Evolutionary conservation across 2,329 filamentous ascomycete genomes (phyloP).

Genomic region (Exophiala sp.): DNA sequence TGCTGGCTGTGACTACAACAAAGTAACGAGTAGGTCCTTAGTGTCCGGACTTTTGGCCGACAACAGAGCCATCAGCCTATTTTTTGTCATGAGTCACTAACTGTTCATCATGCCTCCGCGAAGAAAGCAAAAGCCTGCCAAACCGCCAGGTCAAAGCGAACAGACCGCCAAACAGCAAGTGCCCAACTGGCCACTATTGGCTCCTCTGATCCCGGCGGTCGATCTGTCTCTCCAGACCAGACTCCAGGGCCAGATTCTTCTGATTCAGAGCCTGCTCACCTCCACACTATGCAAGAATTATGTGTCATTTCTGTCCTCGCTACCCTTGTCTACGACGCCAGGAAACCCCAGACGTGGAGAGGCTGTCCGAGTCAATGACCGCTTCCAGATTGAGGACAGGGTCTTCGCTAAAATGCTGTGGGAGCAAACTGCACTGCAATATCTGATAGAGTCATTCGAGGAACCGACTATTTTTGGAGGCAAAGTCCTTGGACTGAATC

Average conservation of each 20-base stretch:
- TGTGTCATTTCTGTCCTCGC: conserved; percentile 62
- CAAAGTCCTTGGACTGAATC: conserved; percentile 73
- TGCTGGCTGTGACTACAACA: no score
- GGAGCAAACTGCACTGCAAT: conserved; percentile 67
- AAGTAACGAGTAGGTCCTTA: no score
- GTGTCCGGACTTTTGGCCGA: neutral
- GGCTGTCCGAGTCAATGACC: conserved; percentile 80
- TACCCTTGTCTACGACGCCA: conserved; percentile 72
- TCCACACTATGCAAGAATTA: conserved; percentile 68
- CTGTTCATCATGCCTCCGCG: conserved; percentile 15
- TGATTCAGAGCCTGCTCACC: conserved; percentile 69
- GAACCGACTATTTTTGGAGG: conserved; percentile 61
- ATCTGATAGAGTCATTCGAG: conserved; percentile 44
- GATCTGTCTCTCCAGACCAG: conserved; percentile 57
- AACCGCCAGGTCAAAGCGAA: neutral
- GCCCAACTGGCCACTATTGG: conserved; percentile 66
- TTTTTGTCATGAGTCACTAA: neutral
- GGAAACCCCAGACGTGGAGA: conserved; percentile 72
- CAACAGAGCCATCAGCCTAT: neutral
- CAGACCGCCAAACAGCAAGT: conserved; percentile 25
- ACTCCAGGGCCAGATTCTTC: conserved; percentile 62
- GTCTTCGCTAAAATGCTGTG: conserved; percentile 70
- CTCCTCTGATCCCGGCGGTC: conserved; percentile 59
- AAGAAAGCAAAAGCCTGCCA: conserved; percentile 12
- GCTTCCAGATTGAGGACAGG: conserved; percentile 74